These are phyloP conservation scores for Globisporangium acanthophoron DNA, from an alignment of 352 stramenopile genomes.

Conservation along the genomic window DNA sequence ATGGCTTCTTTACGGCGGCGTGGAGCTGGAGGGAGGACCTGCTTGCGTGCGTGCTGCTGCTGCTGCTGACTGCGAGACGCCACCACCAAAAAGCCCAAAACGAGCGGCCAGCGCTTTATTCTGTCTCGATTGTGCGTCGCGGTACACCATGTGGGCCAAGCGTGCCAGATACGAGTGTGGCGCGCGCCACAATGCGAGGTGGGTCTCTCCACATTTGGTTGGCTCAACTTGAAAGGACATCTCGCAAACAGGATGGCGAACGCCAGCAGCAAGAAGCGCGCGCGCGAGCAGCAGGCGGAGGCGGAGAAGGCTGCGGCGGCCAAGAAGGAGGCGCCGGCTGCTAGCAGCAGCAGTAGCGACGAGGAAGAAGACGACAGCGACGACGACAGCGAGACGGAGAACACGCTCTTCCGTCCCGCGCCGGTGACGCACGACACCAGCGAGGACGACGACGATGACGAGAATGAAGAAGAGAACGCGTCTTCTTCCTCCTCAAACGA, in stretches of 20 bases:
- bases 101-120: slow-evolving; percentile 5
- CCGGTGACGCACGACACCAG: slow-evolving; percentile 7
- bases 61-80: slow-evolving; percentile 5
- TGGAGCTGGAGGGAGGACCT: slow-evolving; percentile 1
- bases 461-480: slow-evolving; percentile 32
- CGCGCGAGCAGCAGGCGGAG: slow-evolving; percentile 17
- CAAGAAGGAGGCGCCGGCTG: slow-evolving; percentile 4
- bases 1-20: slow-evolving; percentile 12
- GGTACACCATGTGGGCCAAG: not conserved
- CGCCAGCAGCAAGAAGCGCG: slow-evolving; percentile 26
- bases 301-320: not conserved
- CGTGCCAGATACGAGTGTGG: not conserved
- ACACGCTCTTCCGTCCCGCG: slow-evolving; percentile 64
- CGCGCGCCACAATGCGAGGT: not conserved
- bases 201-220: not conserved
- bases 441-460: slow-evolving; percentile 49
- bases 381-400: slow-evolving; percentile 57
- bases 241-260: not conserved
- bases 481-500: slow-evolving; percentile 19
- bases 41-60: slow-evolving; percentile 3
- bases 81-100: slow-evolving; percentile 13
- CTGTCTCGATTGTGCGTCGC: not conserved
- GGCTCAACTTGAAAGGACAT: slow-evolving; percentile 11
- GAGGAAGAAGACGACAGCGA: slow-evolving; percentile 13
- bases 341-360: slow-evolving; percentile 14